Base-by-base conservation (phyloP, 2,329 filamentous ascomycete species). In the Atkinsonella hypoxylon region DNA sequence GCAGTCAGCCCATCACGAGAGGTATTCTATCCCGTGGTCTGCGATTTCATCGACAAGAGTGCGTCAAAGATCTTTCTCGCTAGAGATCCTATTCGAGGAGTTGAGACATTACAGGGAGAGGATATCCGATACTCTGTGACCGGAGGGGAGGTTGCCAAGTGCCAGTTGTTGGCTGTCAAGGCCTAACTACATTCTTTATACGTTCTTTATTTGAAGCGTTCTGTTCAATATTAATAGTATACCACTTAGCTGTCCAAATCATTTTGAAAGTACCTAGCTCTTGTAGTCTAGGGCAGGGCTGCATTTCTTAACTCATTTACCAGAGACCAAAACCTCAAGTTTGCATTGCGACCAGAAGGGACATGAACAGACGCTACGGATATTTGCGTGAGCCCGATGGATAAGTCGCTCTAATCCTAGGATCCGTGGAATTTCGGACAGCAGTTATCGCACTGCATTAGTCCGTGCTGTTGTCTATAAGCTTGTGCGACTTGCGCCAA, bases 11-110 rank as follows among this genome's bases (percentile, higher is more conserved):
- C 55, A 1, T 38, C 50, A n/a, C 50, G 52, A 4, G 46, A 59
- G 7, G 45, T 62, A 13, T 62, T 62, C 43, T 64, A 61, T 49
- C 61, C 61, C 3, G 50, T 59, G 2, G 57, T 64, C 13, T 67
- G 65, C 43, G 57, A 62, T 20, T 67, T 57, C 48, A 48, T 41
- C 2, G 54, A 58, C 42, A 44, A 36, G 12, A 52, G 43, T 2
- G 52, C 54, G 12, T 54, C 60, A 11, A 61, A 59, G 47, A 42
- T 64, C 0, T 66, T 67, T 48, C 42, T 67, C 15, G 59, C 55
- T 1, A 54, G 49, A 17, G 60, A 64, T 49, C 48, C 59, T 1
- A 58, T 51, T 4, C 48, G 51, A 13, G 61, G 57, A 1, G 51
- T 59, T 13, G 53, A 51, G 18, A 58, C 54, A 20, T 51, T 66